Evolutionary conservation across 139 green algal genomes (phyloP).

Genomic region (Desmodesmus armatus): DNA sequence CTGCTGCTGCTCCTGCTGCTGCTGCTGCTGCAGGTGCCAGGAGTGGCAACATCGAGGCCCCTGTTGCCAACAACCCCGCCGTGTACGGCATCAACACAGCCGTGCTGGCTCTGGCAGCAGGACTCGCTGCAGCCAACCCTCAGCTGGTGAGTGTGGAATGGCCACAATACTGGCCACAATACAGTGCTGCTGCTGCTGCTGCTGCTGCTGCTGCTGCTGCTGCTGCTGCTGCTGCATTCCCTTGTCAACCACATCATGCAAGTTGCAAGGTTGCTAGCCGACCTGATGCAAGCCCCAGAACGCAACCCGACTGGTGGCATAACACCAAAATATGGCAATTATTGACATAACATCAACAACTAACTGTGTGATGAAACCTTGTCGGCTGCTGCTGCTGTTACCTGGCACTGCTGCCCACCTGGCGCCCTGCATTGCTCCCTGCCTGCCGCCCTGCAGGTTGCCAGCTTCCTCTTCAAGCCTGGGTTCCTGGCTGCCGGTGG

Average conservation of each 20-base stretch:
- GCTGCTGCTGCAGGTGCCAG: no score
- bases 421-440: neutral
- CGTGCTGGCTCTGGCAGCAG: conserved; percentile 9
- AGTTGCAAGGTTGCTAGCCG: neutral
- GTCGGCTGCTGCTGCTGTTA: neutral
- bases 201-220: neutral
- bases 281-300: neutral
- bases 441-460: neutral
- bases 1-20: no score
- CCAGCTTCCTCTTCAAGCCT: conserved; percentile 9
- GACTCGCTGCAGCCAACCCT: neutral
- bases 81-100: conserved; percentile 17
- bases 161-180: neutral
- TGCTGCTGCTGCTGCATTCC: neutral
- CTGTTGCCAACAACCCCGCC: neutral
- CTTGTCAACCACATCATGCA: neutral
- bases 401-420: neutral
- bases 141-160: conserved; percentile 2
- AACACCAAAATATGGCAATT: neutral
- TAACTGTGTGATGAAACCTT: neutral
- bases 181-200: neutral
- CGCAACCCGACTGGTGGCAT: neutral
- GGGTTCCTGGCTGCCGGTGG: neutral
- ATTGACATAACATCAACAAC: neutral
- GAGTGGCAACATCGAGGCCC: neutral